Conservation (phyloP, 1,284 basidiomycete genomes). For the Inonotus obliquus region DNA sequence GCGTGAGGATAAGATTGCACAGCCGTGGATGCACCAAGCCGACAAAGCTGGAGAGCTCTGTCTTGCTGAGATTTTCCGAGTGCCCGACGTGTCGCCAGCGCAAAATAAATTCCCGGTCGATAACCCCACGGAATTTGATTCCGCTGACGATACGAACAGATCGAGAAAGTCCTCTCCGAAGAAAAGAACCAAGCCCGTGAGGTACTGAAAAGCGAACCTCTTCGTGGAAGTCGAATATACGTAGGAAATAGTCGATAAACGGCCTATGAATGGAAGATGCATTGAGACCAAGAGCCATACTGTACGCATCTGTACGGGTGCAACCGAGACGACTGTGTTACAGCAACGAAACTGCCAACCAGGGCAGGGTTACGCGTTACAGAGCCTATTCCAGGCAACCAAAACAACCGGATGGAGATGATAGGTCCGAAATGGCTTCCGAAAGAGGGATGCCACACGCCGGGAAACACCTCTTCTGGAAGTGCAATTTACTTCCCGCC, state of each 20-base stretch:
- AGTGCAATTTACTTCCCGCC: no score
- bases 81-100: conserved; percentile 48
- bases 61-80: conserved; percentile 47
- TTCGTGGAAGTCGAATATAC: conserved; percentile 42
- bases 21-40: conserved; percentile 49
- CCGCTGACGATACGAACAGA: conserved; percentile 62
- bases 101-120: conserved; percentile 76
- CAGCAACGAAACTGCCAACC: no score
- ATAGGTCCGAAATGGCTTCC: no score
- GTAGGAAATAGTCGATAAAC: conserved; percentile 77
- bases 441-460: no score
- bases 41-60: conserved; percentile 62
- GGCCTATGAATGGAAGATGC: conserved; percentile 61
- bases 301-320: no score
- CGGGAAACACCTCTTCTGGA: no score
- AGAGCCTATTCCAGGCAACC: no score
- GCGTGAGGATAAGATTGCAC: conserved; percentile 55
- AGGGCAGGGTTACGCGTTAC: no score
- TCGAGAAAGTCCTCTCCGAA: conserved; percentile 80
- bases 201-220: conserved; percentile 79
- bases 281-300: conserved; percentile 79
- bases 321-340: no score
- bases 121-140: conserved; percentile 63
- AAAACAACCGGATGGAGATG: no score
- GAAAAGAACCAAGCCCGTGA: conserved; percentile 81